Conservation (phyloP, 2,329 filamentous ascomycete genomes). For the Whalleya microplaca region DNA sequence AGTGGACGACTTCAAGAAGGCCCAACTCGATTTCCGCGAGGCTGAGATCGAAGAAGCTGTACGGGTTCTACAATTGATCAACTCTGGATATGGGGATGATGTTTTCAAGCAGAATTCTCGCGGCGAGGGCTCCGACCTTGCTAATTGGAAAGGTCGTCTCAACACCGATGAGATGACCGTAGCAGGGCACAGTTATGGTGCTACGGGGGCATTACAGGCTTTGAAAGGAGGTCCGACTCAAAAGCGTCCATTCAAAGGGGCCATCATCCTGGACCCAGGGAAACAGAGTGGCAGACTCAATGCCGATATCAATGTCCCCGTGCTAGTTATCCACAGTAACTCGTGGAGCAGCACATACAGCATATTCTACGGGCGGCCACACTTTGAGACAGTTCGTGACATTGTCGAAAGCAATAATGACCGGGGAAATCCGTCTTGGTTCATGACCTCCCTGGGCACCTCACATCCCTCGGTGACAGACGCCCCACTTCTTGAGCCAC, state of each 20-base stretch:
- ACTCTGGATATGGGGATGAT: constrained; percentile 42
- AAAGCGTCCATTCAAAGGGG: constrained; percentile 55
- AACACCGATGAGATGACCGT: constrained; percentile 59
- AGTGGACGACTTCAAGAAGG: constrained; percentile 44
- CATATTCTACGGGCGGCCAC: constrained; percentile 64
- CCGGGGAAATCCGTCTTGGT: constrained; percentile 53
- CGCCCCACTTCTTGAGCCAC: constrained; percentile 66
- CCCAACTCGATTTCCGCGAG: constrained; percentile 54
- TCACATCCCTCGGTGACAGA: constrained; percentile 69
- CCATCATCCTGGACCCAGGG: constrained; percentile 67
- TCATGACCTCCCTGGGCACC: constrained; percentile 57
- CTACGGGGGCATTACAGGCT: constrained; percentile 64
- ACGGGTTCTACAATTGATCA: constrained; percentile 44
- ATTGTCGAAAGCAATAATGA: constrained; percentile 53
- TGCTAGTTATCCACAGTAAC: constrained; percentile 65
- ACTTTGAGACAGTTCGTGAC: constrained; percentile 65
- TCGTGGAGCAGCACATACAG: constrained; percentile 63
- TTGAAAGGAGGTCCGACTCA: constrained; percentile 52
- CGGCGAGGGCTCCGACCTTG: constrained; percentile 50
- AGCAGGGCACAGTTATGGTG: constrained; percentile 68
- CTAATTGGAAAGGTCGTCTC: constrained; percentile 56
- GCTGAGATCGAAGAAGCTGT: constrained; percentile 54
- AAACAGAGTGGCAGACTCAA: constrained; percentile 67
- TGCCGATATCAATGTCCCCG: constrained; percentile 58
- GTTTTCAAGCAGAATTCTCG: constrained; percentile 48